Base-by-base conservation (phyloP, 177 flowering plant species). In the Vitis hybrid region DNA sequence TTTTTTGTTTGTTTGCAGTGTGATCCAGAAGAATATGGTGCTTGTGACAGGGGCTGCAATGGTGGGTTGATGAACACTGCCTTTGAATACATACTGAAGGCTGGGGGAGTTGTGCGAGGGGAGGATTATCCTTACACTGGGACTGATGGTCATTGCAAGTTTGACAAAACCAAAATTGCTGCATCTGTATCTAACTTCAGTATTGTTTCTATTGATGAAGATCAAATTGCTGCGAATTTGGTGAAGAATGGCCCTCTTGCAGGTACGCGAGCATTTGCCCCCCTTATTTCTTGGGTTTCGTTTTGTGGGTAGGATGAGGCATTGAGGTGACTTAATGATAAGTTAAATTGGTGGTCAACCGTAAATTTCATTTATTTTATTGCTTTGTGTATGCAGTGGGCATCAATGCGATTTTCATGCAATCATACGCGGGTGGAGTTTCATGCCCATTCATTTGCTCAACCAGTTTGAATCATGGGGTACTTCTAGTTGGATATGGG, bases 171-270 rank as follows among this genome's bases (percentile, higher is more conserved):
- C 71, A 94, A 93, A 80, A 78, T 91, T 74, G 98, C 73, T 67
- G 98, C 97, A 6, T 75, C 89, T 13, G 98, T 87, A 2, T 66
- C 92, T 19, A 94, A 94, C 80, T 94, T 88, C 82, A 94, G 95
- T 56, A 93, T 93, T 14, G 82, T 94, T 45, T 88, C 98, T 56
- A 68, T 82, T 48, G 96, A 94, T 68, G 98, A 90, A 69, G 94
- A 89, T 45, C 97, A 94, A 80, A 88, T 92, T 65, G 96, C 98
- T 64, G 99, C 99, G 51, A 94, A 94, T 80, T 84, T 94, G 60
- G 98, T 94, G 70, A 82, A 93, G 78, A 65, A 91, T 68, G 99
- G 99, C 21, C 99, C 99, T 57, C 99, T 94, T 72, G 88, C 98
- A 65, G 82, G 99, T 93, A 76, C 39, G n/a, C 34, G 3, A 17